phyloP scores from a whole-genome alignment of 1,284 basidiomycete species.

The Pholiota adiposa region DNA sequence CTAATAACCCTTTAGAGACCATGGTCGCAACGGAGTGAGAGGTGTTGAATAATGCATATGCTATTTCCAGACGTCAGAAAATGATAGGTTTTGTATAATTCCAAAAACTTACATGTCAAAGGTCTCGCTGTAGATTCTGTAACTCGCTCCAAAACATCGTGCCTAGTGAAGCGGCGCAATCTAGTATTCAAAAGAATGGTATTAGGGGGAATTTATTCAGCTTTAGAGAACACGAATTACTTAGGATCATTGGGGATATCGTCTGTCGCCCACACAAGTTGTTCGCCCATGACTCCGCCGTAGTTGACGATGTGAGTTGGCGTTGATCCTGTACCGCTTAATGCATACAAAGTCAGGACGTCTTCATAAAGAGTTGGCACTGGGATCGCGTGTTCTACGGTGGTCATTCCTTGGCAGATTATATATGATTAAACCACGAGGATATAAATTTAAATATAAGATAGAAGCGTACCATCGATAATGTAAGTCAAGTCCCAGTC shows the following conservation, averaged over 20 bases:
- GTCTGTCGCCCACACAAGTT: constrained; percentile 66
- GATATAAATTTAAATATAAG: not conserved
- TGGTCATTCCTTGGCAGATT: constrained; percentile 71
- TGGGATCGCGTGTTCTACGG: constrained; percentile 73
- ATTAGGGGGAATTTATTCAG: not conserved
- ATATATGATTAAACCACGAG: not conserved
- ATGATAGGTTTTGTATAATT: not conserved
- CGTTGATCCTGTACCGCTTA: constrained; percentile 72
- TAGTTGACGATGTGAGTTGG: constrained; percentile 79
- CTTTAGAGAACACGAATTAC: not conserved
- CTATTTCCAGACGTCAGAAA: constrained; percentile 36
- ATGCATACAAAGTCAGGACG: constrained; percentile 58
- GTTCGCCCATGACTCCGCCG: constrained; percentile 68
- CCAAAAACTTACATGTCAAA: constrained; percentile 48
- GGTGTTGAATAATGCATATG: constrained; percentile 68
- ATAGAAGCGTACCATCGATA: constrained; percentile 56
- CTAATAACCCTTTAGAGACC: constrained; percentile 61
- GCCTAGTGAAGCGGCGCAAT: constrained; percentile 62
- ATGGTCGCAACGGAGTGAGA: constrained; percentile 69
- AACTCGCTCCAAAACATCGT: constrained; percentile 64
- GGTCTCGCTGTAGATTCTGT: constrained; percentile 67
- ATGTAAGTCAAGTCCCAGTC: constrained; percentile 81
- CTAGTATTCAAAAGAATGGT: constrained; percentile 34
- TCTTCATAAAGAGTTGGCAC: constrained; percentile 72
- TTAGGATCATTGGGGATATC: constrained; percentile 51